A percentile compares a stretch with the other conserved stretches of the same genome.
These are phyloP conservation scores for Eutypa lata DNA, from an alignment of 2,329 filamentous ascomycete species.

Conservation along the genomic window DNA sequence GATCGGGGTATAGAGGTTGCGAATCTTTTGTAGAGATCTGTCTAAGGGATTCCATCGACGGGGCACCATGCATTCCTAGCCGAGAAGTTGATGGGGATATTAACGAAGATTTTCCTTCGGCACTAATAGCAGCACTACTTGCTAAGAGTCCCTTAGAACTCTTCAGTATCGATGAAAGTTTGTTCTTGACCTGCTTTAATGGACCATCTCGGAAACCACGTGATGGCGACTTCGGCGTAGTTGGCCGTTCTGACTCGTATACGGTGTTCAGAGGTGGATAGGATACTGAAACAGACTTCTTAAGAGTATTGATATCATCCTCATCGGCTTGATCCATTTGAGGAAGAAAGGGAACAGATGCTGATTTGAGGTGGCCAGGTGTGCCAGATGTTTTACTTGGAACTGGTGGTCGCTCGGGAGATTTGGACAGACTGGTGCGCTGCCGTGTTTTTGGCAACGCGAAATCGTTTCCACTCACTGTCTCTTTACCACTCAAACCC, in stretches of 20 bases:
- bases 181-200: constrained; percentile 88
- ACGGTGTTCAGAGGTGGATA: constrained; percentile 52
- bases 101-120: constrained; percentile 57
- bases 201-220: constrained; percentile 67
- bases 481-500: constrained; percentile 46
- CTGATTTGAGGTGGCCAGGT: constrained; percentile 57
- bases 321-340: constrained; percentile 16
- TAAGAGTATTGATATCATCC: constrained; percentile 36
- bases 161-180: constrained; percentile 85
- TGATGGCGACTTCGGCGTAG: constrained; percentile 53
- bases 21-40: constrained; percentile 24
- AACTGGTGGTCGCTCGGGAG: constrained; percentile 32
- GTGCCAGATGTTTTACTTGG: constrained; percentile 29
- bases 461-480: constrained; percentile 46
- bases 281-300: constrained; percentile 61
- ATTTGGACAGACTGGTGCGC: constrained; percentile 27
- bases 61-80: constrained; percentile 39
- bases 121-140: constrained; percentile 65
- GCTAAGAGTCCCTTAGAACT: constrained; percentile 83
- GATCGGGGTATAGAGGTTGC: constrained; percentile 43
- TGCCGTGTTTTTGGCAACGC: constrained; percentile 39
- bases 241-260: constrained; percentile 37
- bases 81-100: constrained; percentile 51
- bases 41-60: constrained; percentile 48
- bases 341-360: constrained; percentile 57